phyloP scores from a whole-genome alignment of 768 basidiomycete species.

The Lactarius vividus region DNA sequence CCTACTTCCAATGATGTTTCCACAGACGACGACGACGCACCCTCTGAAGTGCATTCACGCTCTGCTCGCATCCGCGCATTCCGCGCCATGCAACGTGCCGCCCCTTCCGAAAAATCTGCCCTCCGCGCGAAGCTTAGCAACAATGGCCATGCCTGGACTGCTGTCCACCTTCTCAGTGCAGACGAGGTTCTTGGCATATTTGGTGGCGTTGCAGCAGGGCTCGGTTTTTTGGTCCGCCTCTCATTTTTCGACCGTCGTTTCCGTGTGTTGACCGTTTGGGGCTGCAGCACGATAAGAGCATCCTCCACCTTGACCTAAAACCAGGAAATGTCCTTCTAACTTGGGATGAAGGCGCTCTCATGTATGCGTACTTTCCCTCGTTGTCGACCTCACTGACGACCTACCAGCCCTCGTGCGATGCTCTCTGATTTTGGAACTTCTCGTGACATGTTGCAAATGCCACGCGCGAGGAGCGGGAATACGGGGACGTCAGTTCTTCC shows the following conservation, averaged over 20 bases:
- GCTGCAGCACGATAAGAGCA: slow-evolving; percentile 71
- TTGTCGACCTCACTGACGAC: neutral
- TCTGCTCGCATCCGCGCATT: slow-evolving; percentile 76
- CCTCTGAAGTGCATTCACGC: slow-evolving; percentile 43
- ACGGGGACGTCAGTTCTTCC: slow-evolving; percentile 78
- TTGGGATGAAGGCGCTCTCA: slow-evolving; percentile 81
- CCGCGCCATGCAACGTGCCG: slow-evolving; percentile 61
- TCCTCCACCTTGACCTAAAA: slow-evolving; percentile 91
- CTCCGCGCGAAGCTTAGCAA: slow-evolving; percentile 50
- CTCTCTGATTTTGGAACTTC: slow-evolving; percentile 95
- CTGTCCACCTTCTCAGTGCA: slow-evolving; percentile 81
- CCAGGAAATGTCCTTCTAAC: slow-evolving; percentile 92
- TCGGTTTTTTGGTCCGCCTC: slow-evolving; percentile 74
- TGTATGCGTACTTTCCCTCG: slow-evolving; percentile 45
- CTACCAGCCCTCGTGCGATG: slow-evolving; percentile 84
- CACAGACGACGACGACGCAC: slow-evolving; percentile 34
- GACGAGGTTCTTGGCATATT: slow-evolving; percentile 83
- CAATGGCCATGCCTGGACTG: slow-evolving; percentile 50
- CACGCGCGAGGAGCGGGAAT: slow-evolving; percentile 76
- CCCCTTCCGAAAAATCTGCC: slow-evolving; percentile 60
- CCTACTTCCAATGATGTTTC: slow-evolving; percentile 43
- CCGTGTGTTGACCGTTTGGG: neutral
- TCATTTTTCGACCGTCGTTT: no score
- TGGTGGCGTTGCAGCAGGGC: slow-evolving; percentile 79
- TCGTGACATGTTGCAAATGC: slow-evolving; percentile 78